phyloP scores from a whole-genome alignment of 495 filamentous ascomycete genomes.

The Annulohypoxylon maeteangense region DNA sequence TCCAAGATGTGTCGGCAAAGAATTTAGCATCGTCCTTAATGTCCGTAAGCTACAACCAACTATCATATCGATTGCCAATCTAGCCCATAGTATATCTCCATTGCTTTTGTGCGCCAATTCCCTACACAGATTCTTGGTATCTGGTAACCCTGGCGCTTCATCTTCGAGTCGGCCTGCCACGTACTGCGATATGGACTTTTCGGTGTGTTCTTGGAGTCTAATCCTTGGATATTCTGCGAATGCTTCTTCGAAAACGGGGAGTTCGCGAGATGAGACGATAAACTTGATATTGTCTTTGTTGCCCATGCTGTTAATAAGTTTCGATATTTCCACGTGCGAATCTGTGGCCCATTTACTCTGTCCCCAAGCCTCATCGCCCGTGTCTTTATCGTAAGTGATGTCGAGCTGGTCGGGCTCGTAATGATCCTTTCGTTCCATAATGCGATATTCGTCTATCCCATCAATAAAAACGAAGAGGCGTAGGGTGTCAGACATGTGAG shows the following conservation, averaged over 20 bases:
- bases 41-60: constrained; percentile 43
- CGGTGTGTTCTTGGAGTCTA: constrained; percentile 45
- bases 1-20: constrained; percentile 44
- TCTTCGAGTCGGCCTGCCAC: constrained; percentile 46
- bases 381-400: constrained; percentile 39
- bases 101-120: constrained; percentile 45
- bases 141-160: constrained; percentile 45
- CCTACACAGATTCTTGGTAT: constrained; percentile 44
- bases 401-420: constrained; percentile 44
- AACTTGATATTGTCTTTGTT: constrained; percentile 44
- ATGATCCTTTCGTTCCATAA: constrained; percentile 48
- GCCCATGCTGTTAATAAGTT: constrained; percentile 42
- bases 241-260: constrained; percentile 44
- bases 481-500: constrained; percentile 42
- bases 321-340: constrained; percentile 42
- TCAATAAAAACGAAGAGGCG: constrained; percentile 48
- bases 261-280: constrained; percentile 43
- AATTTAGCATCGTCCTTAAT: constrained; percentile 41
- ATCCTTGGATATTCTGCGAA: constrained; percentile 41
- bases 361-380: constrained; percentile 46
- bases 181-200: constrained; percentile 46
- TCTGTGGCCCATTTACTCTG: constrained; percentile 46
- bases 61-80: constrained; percentile 49
- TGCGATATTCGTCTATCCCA: constrained; percentile 48
- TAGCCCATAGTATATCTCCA: constrained; percentile 48